Base-by-base conservation (phyloP, 108 stramenopile genomes). In the Poteriospumella lacustris region DNA sequence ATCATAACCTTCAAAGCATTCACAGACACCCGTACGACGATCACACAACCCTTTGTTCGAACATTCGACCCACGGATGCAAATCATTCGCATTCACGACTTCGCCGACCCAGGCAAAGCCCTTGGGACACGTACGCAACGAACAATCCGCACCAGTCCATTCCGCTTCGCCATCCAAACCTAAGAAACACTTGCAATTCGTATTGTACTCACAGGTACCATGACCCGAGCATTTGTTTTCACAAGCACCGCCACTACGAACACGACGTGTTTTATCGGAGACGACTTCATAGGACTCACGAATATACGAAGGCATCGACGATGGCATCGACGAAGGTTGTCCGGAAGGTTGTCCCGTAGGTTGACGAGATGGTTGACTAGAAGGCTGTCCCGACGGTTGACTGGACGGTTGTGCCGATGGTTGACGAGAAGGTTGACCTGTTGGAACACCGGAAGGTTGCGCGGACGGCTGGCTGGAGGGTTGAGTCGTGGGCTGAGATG, bases 81-180 rank as follows among this genome's bases (percentile, higher is more conserved):
- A n/a, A n/a, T n/a, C n/a, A n/a, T n/a, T n/a, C n/a, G n/a, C n/a
- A n/a, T n/a, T n/a, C n/a, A n/a, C n/a, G n/a, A n/a, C n/a, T n/a
- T n/a, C n/a, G n/a, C n/a, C n/a, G n/a, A n/a, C n/a, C n/a, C n/a
- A n/a, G n/a, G n/a, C n/a, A n/a, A n/a, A n/a, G n/a, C n/a, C n/a
- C 83, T 79, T 85, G 19, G 87, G 87, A 78, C 87, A 87, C 0
- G 86, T 82, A 5, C 90, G 79, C 24, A 88, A 85, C 12, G 90
- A 91, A 78, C 91, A 92, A 79, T 92, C 91, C 19, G 89, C 89
- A 38, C 90, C 91, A n/a, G 83, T 87, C 91, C 90, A 91, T 0
- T 78, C 84, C 1, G n/a, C 62, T 44, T 83, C 84, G 1, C 80
- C 80, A 76, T 83, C 78, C 0, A 82, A 75, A 67, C 84, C 88